Percentiles rank a stretch among this genome's conserved stretches.
Evolutionary conservation across 805 yeast species (phyloP).

Genomic region (Pichia thaimueangensis): DNA sequence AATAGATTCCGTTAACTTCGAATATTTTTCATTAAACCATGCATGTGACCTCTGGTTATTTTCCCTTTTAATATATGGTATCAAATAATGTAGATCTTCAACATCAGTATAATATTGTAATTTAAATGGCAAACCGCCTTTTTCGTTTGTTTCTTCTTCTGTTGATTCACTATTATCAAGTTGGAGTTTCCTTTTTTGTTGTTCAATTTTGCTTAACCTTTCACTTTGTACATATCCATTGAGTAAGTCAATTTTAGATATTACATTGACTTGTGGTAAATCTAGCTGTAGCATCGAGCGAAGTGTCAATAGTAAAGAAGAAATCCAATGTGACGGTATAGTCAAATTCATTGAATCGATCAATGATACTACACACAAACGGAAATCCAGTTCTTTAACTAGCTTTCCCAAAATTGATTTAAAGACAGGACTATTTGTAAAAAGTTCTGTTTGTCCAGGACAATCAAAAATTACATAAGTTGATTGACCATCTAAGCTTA

Average conservation of each 20-base stretch:
- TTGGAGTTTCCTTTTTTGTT: constrained; percentile 12
- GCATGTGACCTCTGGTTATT: constrained; percentile 57
- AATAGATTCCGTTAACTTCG: constrained; percentile 65
- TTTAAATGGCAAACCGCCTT: constrained; percentile 53
- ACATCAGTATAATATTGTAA: constrained; percentile 89
- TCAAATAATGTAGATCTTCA: constrained; percentile 66
- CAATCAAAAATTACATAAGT: constrained; percentile 78
- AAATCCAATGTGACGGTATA: constrained; percentile 83
- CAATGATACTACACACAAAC: constrained; percentile 79
- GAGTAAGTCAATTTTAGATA: constrained; percentile 83
- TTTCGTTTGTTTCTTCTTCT: constrained; percentile 11
- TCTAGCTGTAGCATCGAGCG: constrained; percentile 91
- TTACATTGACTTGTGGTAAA: constrained; percentile 87
- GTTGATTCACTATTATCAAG: neutral
- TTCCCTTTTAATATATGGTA: constrained; percentile 67
- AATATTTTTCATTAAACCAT: constrained; percentile 38
- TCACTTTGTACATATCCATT: constrained; percentile 40
- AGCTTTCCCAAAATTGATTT: constrained; percentile 58
- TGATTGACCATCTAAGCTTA: constrained; percentile 35
- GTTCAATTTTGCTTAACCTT: constrained; percentile 17
- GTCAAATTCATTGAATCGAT: constrained; percentile 79
- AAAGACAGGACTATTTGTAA: constrained; percentile 81
- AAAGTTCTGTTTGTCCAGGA: constrained; percentile 95
- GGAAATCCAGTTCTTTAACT: constrained; percentile 56
- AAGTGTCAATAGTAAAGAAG: constrained; percentile 70